Conservation (phyloP, 768 basidiomycete genomes). For the Tulasnella calospora region DNA sequence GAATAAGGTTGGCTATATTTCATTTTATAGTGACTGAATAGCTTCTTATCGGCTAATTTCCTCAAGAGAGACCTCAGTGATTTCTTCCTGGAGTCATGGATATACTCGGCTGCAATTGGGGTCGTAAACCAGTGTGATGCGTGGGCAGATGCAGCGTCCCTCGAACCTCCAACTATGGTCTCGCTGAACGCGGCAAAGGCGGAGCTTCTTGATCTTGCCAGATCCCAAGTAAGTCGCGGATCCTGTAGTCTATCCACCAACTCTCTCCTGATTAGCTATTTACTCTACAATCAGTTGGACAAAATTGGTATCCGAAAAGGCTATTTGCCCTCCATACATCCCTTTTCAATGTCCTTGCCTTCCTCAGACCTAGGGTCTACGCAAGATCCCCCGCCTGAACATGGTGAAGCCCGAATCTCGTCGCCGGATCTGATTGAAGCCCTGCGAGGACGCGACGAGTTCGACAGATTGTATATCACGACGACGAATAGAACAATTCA, state of each 20-base stretch:
- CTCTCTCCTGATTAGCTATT: neutral
- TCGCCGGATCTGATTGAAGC: constrained; percentile 58
- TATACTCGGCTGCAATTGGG: constrained; percentile 81
- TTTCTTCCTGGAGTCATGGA: constrained; percentile 90
- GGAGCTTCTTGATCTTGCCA: constrained; percentile 85
- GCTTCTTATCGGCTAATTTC: constrained; percentile 7
- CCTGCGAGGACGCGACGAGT: constrained; percentile 51
- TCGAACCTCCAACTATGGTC: constrained; percentile 47
- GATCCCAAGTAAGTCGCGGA: constrained; percentile 59
- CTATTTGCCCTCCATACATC: constrained; percentile 64
- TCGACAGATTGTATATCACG: constrained; percentile 71
- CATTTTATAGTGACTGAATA: constrained; percentile 12
- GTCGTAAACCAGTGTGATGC: constrained; percentile 72
- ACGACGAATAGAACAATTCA: constrained; percentile 80
- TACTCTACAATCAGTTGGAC: constrained; percentile 59
- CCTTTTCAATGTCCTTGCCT: constrained; percentile 49
- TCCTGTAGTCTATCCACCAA: neutral
- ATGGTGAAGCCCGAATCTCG: constrained; percentile 44
- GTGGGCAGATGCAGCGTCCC: constrained; percentile 51
- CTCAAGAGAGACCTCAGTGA: constrained; percentile 50
- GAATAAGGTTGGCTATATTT: constrained; percentile 52
- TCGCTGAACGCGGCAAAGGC: constrained; percentile 72
- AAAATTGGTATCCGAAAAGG: constrained; percentile 69
- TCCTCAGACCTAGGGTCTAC: constrained; percentile 11
- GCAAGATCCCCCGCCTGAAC: constrained; percentile 30